Base-by-base conservation (phyloP, 2,329 filamentous ascomycete species). In the Myriosclerotinia curreyana region DNA sequence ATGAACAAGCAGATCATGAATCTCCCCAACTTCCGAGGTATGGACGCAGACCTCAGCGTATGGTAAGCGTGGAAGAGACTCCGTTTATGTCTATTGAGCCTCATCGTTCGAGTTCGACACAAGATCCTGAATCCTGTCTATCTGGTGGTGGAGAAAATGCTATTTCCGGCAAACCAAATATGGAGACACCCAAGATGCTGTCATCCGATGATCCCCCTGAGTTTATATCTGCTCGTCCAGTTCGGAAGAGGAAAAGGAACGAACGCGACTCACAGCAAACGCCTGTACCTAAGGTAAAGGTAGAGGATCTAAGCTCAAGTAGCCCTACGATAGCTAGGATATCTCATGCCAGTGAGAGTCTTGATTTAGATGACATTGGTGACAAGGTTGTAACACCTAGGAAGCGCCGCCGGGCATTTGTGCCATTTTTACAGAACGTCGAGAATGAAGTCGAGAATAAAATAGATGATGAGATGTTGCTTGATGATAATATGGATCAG, bases 331-430 rank as follows among this genome's bases (percentile, higher is more conserved):
- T 71, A n/a, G 61, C 66, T 9, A 46, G 53, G 20, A 40, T 62
- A 49, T 53, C 70, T n/a, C 59, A 65, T 38, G 58, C 51, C 6
- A 64, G 62, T 22, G 74, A 76, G 12, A 75, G 73, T 58, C 68
- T 76, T 31, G 75, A 76, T 64, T 68, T 76, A 14, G 75, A 76
- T 66, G 74, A 75, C 25, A 74, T 76, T 65, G 75, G 75, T 5
- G 65, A 72, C 48, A 74, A 74, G 60, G 68, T 74, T 15, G 64
- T 68, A 49, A 76, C 75, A 11, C 75, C 75, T 1, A 74, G 71
- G 63, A 76, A 75, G 65, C 69, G 64, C 52, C 68, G 67, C 2
- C 67, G 64, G 28, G 40, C 36, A 59, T 46, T 64, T 25, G 7
- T 49, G 22, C 42, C 55, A 25, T 52, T 40, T 5, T 1, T 22